phyloP scores from a whole-genome alignment of 257 asterid species.

The Salvia miltiorrhiza region DNA sequence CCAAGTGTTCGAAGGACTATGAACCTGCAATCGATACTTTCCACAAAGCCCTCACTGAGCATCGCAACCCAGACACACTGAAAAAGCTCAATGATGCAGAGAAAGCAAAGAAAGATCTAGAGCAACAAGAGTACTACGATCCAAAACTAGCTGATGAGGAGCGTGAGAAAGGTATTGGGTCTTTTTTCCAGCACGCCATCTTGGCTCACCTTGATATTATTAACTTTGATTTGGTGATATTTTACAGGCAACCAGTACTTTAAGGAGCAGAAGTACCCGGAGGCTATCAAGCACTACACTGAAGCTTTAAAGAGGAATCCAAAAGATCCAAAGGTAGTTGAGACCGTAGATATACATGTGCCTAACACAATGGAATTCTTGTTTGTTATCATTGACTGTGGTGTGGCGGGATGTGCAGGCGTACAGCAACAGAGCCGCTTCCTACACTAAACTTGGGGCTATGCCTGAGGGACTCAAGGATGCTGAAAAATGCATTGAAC shows the following conservation, averaged over 20 bases:
- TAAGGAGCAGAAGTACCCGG: constrained; percentile 91
- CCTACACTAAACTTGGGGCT: constrained; percentile 88
- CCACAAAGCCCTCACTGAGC: constrained; percentile 93
- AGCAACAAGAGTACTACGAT: constrained; percentile 79
- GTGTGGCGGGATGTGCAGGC: constrained; percentile 34
- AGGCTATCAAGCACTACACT: constrained; percentile 75
- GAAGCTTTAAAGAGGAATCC: constrained; percentile 89
- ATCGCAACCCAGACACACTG: constrained; percentile 90
- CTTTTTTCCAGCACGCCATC: background rate
- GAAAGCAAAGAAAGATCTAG: constrained; percentile 89
- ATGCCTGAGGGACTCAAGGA: constrained; percentile 93
- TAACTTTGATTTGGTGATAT: too few relatives aligned
- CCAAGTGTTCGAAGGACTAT: constrained; percentile 69
- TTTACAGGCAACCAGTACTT: constrained; percentile 70
- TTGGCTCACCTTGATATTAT: background rate
- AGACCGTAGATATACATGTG: background rate
- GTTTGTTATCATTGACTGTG: background rate
- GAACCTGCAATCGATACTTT: constrained; percentile 82
- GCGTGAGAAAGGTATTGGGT: constrained; percentile 81
- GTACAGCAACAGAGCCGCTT: constrained; percentile 91
- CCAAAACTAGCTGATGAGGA: constrained; percentile 91
- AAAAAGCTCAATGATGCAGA: constrained; percentile 89
- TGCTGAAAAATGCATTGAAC: constrained; percentile 91
- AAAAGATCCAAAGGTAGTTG: constrained; percentile 53
- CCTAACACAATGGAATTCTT: background rate